Conservation (phyloP, 495 filamentous ascomycete genomes). For the Neurospora terricola region DNA sequence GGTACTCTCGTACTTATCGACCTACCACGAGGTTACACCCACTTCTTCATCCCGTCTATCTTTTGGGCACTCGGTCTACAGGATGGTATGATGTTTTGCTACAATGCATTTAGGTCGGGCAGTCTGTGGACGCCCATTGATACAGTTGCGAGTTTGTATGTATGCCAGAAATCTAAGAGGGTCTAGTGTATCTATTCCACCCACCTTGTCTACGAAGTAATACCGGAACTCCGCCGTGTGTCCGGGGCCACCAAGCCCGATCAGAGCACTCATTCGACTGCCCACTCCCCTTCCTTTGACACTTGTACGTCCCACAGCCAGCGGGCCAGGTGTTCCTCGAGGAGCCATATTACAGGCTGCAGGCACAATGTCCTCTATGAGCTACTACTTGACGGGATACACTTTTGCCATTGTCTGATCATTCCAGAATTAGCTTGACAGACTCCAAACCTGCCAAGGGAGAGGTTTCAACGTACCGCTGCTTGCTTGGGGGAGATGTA, state of each 20-base stretch:
- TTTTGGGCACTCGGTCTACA: not conserved
- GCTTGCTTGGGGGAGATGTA: constrained; percentile 86
- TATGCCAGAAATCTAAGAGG: not conserved
- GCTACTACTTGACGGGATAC: constrained; percentile 26
- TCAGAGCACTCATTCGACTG: not conserved
- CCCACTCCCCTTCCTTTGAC: not conserved
- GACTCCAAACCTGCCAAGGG: not conserved
- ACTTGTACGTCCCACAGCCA: not conserved
- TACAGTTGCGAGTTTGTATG: not conserved
- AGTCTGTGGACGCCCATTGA: not conserved
- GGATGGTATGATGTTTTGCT: not conserved
- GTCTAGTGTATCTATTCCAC: not conserved
- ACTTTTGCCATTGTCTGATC: constrained; percentile 33
- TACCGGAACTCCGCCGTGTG: not conserved
- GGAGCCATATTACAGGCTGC: not conserved
- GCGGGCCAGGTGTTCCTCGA: not conserved
- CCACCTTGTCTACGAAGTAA: not conserved
- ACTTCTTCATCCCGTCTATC: not conserved
- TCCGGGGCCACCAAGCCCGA: not conserved
- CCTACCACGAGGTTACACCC: not conserved
- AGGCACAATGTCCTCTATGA: not conserved
- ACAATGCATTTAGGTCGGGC: not conserved
- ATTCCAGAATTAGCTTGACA: not conserved
- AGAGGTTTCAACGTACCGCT: constrained; percentile 41
- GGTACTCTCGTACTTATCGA: not conserved